These are phyloP conservation scores for Areca catechu DNA, from an alignment of 176 grass and related monocot species.

Conservation along the genomic window DNA sequence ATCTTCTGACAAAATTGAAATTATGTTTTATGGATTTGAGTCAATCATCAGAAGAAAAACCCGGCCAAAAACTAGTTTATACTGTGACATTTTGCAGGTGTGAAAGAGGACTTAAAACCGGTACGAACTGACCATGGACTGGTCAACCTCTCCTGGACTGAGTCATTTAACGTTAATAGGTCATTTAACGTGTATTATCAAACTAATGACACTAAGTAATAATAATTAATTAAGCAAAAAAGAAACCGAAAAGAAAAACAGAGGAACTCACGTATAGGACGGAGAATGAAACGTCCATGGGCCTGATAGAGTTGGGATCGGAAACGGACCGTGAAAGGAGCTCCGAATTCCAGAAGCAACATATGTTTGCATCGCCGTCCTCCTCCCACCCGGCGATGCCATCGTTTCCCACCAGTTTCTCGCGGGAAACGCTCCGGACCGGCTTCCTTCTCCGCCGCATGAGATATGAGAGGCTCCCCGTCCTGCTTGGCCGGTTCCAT, in stretches of 20 bases:
- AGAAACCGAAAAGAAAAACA: neutral
- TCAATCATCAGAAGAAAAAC: too few species aligned
- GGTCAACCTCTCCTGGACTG: neutral
- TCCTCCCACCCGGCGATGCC: slow-evolving; percentile 42
- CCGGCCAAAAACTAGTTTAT: too few species aligned
- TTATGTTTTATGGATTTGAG: too few species aligned
- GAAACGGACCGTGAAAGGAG: slow-evolving; percentile 10
- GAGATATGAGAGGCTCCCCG: slow-evolving; percentile 22
- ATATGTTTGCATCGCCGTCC: slow-evolving; percentile 23
- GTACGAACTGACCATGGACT: too few species aligned
- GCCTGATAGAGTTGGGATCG: too few species aligned
- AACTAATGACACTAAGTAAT: neutral
- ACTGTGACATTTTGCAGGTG: too few species aligned
- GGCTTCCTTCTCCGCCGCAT: slow-evolving; percentile 17
- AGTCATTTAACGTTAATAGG: slow-evolving; percentile 17
- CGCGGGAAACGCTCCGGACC: neutral
- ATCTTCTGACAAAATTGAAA: too few species aligned
- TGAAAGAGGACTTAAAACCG: too few species aligned
- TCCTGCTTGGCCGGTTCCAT: slow-evolving; percentile 28
- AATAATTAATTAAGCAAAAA: neutral
- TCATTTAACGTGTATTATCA: slow-evolving; percentile 14
- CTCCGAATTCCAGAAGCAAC: slow-evolving; percentile 3
- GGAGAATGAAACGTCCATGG: slow-evolving; percentile 38
- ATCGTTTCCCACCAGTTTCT: slow-evolving; percentile 18
- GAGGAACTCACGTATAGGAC: slow-evolving; percentile 62